phyloP scores from a whole-genome alignment of 1,139 yeast species.

The Lodderomyces metapsilosis region DNA sequence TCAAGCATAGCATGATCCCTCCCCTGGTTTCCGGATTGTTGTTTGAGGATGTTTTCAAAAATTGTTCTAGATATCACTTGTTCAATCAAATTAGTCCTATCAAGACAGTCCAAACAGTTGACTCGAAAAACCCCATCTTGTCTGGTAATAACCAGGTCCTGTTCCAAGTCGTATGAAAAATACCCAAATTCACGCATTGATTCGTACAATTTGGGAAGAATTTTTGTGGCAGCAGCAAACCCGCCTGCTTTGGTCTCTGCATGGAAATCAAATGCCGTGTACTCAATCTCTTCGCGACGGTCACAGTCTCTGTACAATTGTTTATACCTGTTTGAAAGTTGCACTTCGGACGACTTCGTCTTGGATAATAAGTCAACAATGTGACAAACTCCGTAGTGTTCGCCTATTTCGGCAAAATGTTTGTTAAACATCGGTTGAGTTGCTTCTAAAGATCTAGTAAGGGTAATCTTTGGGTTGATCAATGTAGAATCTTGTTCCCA shows the following conservation, averaged over 20 bases:
- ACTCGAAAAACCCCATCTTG: slow-evolving; percentile 91
- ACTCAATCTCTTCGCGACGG: slow-evolving; percentile 48
- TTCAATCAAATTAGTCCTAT: slow-evolving; percentile 89
- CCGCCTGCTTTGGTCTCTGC: slow-evolving; percentile 87
- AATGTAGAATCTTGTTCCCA: slow-evolving; percentile 96
- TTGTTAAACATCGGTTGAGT: slow-evolving; percentile 85
- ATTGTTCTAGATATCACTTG: slow-evolving; percentile 69
- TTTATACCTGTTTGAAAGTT: slow-evolving; percentile 65
- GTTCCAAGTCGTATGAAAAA: slow-evolving; percentile 60
- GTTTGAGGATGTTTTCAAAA: slow-evolving; percentile 62
- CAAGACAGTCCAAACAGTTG: slow-evolving; percentile 92
- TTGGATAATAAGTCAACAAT: slow-evolving; percentile 76
- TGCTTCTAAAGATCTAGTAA: slow-evolving; percentile 87
- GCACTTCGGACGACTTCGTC: slow-evolving; percentile 73
- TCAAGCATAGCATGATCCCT: slow-evolving; percentile 25
- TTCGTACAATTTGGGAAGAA: slow-evolving; percentile 61
- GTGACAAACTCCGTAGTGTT: slow-evolving; percentile 83
- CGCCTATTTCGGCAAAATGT: slow-evolving; percentile 70
- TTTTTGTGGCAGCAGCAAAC: slow-evolving; percentile 75
- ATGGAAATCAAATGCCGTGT: slow-evolving; percentile 91
- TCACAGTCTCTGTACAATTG: slow-evolving; percentile 49
- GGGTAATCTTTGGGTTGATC: slow-evolving; percentile 79
- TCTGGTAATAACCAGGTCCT: slow-evolving; percentile 54
- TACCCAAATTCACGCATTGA: slow-evolving; percentile 79
- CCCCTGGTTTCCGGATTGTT: slow-evolving; percentile 30